phyloP scores from a whole-genome alignment of 768 basidiomycete species.

The Russula foetens region DNA sequence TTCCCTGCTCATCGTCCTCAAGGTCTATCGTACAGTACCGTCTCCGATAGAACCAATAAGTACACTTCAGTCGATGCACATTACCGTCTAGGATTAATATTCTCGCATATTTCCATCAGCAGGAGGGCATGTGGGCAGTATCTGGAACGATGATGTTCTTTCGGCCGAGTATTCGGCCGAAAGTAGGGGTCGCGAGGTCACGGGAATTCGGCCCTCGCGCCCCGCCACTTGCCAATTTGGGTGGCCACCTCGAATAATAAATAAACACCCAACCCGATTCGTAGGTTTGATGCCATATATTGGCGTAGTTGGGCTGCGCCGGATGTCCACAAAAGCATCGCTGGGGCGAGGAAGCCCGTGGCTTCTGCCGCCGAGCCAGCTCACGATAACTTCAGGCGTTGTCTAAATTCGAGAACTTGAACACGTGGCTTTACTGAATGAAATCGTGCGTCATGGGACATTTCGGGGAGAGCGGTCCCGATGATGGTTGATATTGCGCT shows the following conservation, averaged over 20 bases:
- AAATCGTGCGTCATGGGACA: too few species aligned
- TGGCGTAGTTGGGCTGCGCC: too few species aligned
- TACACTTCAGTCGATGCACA: neutral
- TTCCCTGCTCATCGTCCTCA: neutral
- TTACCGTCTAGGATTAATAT: too few species aligned
- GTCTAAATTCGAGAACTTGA: too few species aligned
- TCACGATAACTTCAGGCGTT: neutral
- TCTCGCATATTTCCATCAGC: neutral
- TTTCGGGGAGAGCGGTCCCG: too few species aligned
- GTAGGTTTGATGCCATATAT: neutral
- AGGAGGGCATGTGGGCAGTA: neutral
- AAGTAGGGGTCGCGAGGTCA: neutral
- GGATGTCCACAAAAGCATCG: neutral
- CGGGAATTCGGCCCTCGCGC: neutral
- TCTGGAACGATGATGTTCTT: neutral
- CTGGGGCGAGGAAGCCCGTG: neutral
- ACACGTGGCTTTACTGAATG: too few species aligned
- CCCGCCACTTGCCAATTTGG: too few species aligned
- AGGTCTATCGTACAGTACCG: neutral
- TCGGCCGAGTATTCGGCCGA: neutral
- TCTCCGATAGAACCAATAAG: too few species aligned
- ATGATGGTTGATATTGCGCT: too few species aligned
- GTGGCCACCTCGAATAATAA: neutral
- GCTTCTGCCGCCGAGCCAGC: neutral
- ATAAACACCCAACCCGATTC: neutral